phyloP scores from a whole-genome alignment of 2,329 filamentous ascomycete species.

The Phialophora verrucosa region DNA sequence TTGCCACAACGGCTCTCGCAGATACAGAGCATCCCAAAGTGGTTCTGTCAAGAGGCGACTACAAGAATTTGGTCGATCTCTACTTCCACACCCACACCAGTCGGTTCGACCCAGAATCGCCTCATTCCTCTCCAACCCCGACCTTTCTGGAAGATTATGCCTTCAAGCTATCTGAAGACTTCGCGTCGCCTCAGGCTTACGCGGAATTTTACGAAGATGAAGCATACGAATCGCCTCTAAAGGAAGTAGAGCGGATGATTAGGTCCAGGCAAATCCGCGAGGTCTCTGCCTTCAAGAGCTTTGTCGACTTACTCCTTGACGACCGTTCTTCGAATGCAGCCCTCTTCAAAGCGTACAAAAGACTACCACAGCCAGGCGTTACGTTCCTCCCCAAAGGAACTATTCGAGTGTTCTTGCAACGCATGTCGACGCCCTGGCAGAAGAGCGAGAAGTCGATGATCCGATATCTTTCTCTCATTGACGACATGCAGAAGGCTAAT shows the following conservation, averaged over 20 bases:
- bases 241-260: conserved; percentile 46
- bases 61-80: conserved; percentile 55
- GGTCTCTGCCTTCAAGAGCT: conserved; percentile 35
- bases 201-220: conserved; percentile 32
- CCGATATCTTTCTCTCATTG: conserved; percentile 80
- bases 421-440: conserved; percentile 67
- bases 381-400: conserved; percentile 56
- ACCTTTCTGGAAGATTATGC: conserved; percentile 37
- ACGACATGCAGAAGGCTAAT: conserved; percentile 78
- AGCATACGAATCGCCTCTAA: conserved; percentile 37
- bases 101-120: conserved; percentile 38
- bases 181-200: conserved; percentile 34
- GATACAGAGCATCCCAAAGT: conserved; percentile 23
- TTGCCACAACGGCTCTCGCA: background rate
- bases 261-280: conserved; percentile 41
- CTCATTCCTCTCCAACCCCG: conserved; percentile 39
- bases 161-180: conserved; percentile 39
- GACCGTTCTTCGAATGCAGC: conserved; percentile 54
- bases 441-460: conserved; percentile 69
- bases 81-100: conserved; percentile 48
- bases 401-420: conserved; percentile 69
- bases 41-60: conserved; percentile 50
- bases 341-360: conserved; percentile 60
- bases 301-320: conserved; percentile 52
- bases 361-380: conserved; percentile 60